Percentiles rank a stretch among this genome's conserved stretches.
phyloP scores from a whole-genome alignment of 2,329 filamentous ascomycete species.

The Pseudogymnoascus sp. region DNA sequence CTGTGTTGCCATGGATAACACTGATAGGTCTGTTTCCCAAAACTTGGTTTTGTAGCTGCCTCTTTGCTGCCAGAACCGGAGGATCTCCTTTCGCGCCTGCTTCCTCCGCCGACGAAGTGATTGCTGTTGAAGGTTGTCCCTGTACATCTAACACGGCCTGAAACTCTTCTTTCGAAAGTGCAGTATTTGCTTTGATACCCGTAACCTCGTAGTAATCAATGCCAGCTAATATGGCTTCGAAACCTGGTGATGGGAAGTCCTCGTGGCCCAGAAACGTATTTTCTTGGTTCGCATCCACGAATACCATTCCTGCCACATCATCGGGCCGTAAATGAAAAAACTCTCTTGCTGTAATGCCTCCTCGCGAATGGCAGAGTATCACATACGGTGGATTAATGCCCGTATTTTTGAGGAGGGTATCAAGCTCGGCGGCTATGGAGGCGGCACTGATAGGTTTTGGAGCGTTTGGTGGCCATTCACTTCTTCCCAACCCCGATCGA shows the following conservation, averaged over 20 bases:
- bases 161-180: conserved; percentile 13
- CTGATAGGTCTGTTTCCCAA: conserved; percentile 15
- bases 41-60: conserved; percentile 15
- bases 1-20: conserved; percentile 14
- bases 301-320: conserved; percentile 17
- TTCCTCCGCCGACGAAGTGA: conserved; percentile 11
- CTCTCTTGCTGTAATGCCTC: conserved; percentile 15
- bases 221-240: not conserved
- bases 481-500: conserved; percentile 22
- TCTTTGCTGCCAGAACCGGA: conserved; percentile 14
- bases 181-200: conserved; percentile 1
- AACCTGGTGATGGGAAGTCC: conserved; percentile 6
- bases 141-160: not conserved
- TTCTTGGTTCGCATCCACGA: conserved; percentile 18
- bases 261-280: conserved; percentile 2
- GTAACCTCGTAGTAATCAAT: conserved; percentile 10
- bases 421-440: conserved; percentile 13
- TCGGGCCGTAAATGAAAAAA: conserved; percentile 15
- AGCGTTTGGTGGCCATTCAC: conserved; percentile 12
- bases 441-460: conserved; percentile 13
- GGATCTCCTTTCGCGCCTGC: conserved; percentile 3
- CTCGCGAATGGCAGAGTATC: conserved; percentile 17
- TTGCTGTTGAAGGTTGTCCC: not conserved
- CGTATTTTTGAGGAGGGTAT: conserved; percentile 13
- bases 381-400: conserved; percentile 13